phyloP scores from a whole-genome alignment of 2,329 filamentous ascomycete species.

The Trichophyton mentagrophytes region DNA sequence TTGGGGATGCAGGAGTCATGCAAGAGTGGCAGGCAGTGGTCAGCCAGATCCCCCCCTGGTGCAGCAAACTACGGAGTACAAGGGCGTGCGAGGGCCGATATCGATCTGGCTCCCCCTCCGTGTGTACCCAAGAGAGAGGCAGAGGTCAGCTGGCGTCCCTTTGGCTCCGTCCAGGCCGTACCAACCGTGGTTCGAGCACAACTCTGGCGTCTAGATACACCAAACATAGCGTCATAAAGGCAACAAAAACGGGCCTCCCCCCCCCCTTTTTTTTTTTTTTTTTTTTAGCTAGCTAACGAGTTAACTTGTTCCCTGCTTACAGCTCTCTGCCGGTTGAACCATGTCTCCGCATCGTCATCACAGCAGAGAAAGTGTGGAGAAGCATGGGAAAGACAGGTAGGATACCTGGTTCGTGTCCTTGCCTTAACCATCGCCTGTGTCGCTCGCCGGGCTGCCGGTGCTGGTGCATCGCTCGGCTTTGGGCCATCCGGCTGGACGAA shows the following conservation, averaged over 20 bases:
- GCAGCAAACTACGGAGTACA: background rate
- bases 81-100: background rate
- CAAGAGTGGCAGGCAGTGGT: background rate
- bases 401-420: background rate
- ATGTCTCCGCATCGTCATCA: background rate
- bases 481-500: background rate
- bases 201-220: background rate
- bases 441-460: no score
- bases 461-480: background rate
- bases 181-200: background rate
- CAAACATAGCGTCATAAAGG: slow-evolving; percentile 3
- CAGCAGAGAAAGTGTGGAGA: background rate
- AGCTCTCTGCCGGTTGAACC: no score
- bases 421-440: no score
- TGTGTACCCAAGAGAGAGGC: background rate
- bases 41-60: background rate
- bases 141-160: background rate
- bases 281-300: background rate
- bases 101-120: background rate
- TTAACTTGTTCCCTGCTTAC: no score
- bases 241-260: background rate
- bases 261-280: background rate
- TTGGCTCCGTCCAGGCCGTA: background rate
- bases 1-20: background rate
- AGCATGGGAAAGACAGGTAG: background rate